These are phyloP conservation scores for Hypoxylon crocopeplum DNA, from an alignment of 495 filamentous ascomycete genomes.

Conservation along the genomic window DNA sequence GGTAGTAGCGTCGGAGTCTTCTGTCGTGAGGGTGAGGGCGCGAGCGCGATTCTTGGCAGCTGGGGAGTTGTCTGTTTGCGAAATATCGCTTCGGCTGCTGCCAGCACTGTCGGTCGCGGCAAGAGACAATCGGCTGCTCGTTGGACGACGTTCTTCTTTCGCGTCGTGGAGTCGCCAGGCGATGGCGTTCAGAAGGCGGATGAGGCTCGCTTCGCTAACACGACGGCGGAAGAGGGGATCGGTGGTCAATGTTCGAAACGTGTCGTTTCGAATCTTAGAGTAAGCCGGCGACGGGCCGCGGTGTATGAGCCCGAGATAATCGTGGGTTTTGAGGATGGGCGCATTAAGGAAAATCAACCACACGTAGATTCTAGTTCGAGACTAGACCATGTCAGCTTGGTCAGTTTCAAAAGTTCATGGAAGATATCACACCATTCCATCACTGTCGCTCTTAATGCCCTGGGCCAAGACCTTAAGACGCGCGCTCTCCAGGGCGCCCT, in stretches of 20 bases:
- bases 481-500: conserved; percentile 72
- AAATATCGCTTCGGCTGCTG: conserved; percentile 40
- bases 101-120: conserved; percentile 42
- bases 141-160: conserved; percentile 53
- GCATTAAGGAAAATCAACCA: conserved; percentile 93
- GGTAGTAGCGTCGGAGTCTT: conserved; percentile 61
- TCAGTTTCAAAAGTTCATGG: not conserved
- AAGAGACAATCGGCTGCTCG: conserved; percentile 46
- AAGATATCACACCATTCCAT: conserved; percentile 80
- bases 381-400: conserved; percentile 59
- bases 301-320: conserved; percentile 88
- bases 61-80: conserved; percentile 51
- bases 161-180: conserved; percentile 92
- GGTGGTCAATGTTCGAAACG: conserved; percentile 93
- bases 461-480: conserved; percentile 79
- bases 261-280: conserved; percentile 97
- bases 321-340: conserved; percentile 79
- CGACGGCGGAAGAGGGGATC: conserved; percentile 94
- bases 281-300: conserved; percentile 93
- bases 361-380: conserved; percentile 90
- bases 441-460: conserved; percentile 79
- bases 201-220: conserved; percentile 93
- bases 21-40: conserved; percentile 62
- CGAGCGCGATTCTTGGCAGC: conserved; percentile 57
- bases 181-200: conserved; percentile 93